Percentiles rank a stretch among this genome's conserved stretches.
phyloP scores from a whole-genome alignment of 164 flowering plant species.

The Buxus sempervirens region DNA sequence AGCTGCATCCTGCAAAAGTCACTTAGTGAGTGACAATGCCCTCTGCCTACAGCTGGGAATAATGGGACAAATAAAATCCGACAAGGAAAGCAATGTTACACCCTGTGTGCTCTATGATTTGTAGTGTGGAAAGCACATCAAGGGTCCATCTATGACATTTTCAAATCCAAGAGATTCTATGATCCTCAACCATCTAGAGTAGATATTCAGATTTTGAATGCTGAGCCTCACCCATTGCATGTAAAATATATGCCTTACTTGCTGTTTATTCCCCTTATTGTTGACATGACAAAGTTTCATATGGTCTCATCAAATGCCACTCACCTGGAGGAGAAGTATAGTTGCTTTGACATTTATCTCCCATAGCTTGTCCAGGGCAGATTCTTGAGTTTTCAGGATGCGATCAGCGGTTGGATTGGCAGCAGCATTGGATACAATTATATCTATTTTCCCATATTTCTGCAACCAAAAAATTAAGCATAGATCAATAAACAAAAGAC shows the following conservation, averaged over 20 bases:
- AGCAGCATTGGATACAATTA: conserved; percentile 87
- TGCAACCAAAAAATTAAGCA: conserved; percentile 21
- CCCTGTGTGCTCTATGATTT: background rate
- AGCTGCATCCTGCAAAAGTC: conserved; percentile 64
- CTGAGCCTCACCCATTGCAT: background rate
- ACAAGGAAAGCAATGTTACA: background rate
- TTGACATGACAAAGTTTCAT: background rate
- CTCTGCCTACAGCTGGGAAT: background rate
- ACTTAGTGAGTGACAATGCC: background rate
- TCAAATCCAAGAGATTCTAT: background rate
- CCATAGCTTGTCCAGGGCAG: conserved; percentile 93
- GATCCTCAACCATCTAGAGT: background rate
- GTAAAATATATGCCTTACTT: background rate
- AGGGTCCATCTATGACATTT: background rate
- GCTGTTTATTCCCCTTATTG: background rate
- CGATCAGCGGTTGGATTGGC: conserved; percentile 62
- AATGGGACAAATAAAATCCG: background rate
- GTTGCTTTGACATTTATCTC: conserved; percentile 88
- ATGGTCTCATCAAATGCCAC: background rate
- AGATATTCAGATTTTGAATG: background rate
- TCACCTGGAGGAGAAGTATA: conserved; percentile 72
- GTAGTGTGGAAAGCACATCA: background rate
- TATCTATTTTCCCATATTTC: conserved; percentile 84
- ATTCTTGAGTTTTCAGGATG: conserved; percentile 67
- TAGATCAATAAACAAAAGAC: background rate